Percentiles rank a stretch among this genome's conserved stretches.
phyloP scores from a whole-genome alignment of 225 moss, liverwort and hornwort genomes.

The Polytrichum commune region DNA sequence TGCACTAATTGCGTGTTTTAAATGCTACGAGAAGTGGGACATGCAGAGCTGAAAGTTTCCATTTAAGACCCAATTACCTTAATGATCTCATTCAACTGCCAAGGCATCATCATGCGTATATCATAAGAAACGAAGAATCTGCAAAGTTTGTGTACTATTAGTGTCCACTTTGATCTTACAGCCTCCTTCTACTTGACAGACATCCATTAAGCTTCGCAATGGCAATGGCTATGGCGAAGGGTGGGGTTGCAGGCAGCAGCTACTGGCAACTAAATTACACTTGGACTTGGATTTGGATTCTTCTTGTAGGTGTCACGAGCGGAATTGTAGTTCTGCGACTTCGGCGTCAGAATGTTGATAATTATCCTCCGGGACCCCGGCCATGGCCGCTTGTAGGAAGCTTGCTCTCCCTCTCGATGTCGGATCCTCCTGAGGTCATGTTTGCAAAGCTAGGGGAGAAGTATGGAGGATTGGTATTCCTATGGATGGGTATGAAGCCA shows the following conservation, averaged over 20 bases:
- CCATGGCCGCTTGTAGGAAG: slow-evolving; percentile 47
- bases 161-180: no score
- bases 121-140: no score
- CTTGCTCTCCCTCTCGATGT: slow-evolving; percentile 18
- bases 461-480: slow-evolving; percentile 41
- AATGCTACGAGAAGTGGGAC: no score
- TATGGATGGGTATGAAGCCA: slow-evolving; percentile 43
- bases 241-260: not conserved
- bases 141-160: no score
- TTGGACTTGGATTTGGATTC: slow-evolving; percentile 25
- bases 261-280: not conserved
- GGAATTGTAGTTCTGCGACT: not conserved
- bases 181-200: no score
- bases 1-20: no score
- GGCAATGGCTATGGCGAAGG: not conserved
- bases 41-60: no score
- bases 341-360: slow-evolving; percentile 4
- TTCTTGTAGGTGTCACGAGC: slow-evolving; percentile 3
- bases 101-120: no score
- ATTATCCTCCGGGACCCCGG: slow-evolving; percentile 38
- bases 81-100: no score
- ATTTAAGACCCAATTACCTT: no score
- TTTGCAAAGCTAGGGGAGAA: slow-evolving; percentile 41
- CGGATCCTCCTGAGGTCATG: slow-evolving; percentile 24
- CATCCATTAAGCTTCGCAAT: no score